A percentile compares a stretch with the other conserved stretches of the same genome.
Conservation (phyloP, 257 asterid genomes). For the Solanum paucissectum region DNA sequence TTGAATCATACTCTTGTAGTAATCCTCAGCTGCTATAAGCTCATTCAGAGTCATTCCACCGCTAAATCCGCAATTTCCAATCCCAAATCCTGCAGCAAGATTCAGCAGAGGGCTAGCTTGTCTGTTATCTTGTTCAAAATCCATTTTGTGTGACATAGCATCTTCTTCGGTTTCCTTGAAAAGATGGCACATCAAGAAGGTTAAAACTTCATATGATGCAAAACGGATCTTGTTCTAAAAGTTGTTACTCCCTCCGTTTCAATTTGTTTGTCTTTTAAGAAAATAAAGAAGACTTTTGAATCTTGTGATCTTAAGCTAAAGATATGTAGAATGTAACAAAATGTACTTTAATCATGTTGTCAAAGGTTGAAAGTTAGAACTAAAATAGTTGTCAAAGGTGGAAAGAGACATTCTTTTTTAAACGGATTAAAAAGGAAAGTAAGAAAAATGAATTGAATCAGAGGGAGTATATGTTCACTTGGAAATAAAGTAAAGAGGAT, state of each 20-base stretch:
- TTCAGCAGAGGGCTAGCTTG: conserved; percentile 59
- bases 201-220: background rate
- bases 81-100: conserved; percentile 67
- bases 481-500: conserved; percentile 10
- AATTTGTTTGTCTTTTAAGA: background rate
- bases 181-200: conserved; percentile 17
- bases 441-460: too few species aligned
- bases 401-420: background rate
- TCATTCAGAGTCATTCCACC: background rate
- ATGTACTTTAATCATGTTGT: background rate
- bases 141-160: conserved; percentile 1
- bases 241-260: background rate
- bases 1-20: conserved; percentile 46
- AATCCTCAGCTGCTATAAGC: conserved; percentile 25
- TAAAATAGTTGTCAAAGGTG: background rate
- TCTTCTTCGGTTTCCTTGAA: conserved; percentile 8
- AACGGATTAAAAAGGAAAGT: background rate
- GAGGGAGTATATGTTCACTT: background rate
- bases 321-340: too few species aligned
- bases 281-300: background rate
- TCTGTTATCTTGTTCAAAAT: conserved; percentile 22
- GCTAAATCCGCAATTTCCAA: conserved; percentile 17
- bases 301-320: too few species aligned
- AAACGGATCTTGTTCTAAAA: background rate
- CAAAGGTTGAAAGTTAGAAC: background rate